Conservation (phyloP, 169 alveolate genomes). For the Hepatocystis sp. region DNA sequence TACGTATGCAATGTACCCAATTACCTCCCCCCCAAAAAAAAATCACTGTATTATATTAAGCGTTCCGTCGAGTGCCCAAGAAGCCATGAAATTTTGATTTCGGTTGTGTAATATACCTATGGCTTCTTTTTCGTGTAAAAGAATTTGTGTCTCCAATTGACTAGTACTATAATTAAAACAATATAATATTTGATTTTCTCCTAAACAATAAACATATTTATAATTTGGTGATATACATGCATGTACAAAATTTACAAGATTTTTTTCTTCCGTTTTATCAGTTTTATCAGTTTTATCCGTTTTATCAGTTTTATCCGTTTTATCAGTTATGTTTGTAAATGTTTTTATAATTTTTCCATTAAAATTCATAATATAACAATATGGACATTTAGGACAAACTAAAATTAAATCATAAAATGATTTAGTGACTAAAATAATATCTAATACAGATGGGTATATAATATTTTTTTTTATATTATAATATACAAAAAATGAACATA, state of each 20-base stretch:
- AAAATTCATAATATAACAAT: conserved; percentile 79
- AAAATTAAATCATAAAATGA: conserved; percentile 79
- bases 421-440: conserved; percentile 49
- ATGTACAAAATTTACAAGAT: conserved; percentile 1
- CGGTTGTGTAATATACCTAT: conserved; percentile 43
- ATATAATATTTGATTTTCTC: conserved; percentile 80
- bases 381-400: conserved; percentile 83
- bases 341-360: conserved; percentile 81
- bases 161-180: conserved; percentile 80
- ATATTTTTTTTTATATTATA: conserved; percentile 62
- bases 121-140: conserved; percentile 60
- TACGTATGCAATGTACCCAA: background rate
- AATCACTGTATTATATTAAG: conserved; percentile 57
- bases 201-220: conserved; percentile 83
- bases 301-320: no score
- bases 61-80: conserved; percentile 71
- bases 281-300: no score
- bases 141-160: conserved; percentile 74
- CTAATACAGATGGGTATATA: conserved; percentile 22
- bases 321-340: conserved; percentile 66
- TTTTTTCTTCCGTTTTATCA: conserved; percentile 57
- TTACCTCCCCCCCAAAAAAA: background rate
- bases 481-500: conserved; percentile 81
- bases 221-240: conserved; percentile 78
- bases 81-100: conserved; percentile 55